These are phyloP conservation scores for Pichia paraexigua DNA, from an alignment of 805 yeast species.

Conservation along the genomic window DNA sequence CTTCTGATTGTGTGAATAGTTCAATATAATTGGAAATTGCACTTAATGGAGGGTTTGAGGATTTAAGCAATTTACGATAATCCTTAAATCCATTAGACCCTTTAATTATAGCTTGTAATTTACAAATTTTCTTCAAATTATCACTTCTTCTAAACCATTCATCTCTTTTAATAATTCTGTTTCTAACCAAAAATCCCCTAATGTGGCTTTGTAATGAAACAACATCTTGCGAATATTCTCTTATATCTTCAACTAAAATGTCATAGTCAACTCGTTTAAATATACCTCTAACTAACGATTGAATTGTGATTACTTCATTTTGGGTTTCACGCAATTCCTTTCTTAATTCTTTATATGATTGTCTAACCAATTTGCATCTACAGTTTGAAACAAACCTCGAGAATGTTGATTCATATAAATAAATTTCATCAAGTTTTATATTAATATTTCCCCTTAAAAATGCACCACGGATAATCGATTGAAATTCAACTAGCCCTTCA, in stretches of 20 bases:
- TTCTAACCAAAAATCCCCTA: conserved; percentile 42
- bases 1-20: conserved; percentile 51
- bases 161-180: conserved; percentile 26
- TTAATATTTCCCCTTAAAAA: conserved; percentile 42
- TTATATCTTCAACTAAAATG: conserved; percentile 43
- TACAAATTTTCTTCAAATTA: conserved; percentile 53
- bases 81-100: conserved; percentile 63
- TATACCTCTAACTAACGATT: conserved; percentile 57
- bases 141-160: conserved; percentile 40
- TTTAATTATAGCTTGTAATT: conserved; percentile 67
- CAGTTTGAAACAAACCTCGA: conserved; percentile 35
- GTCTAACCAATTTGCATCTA: conserved; percentile 36
- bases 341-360: conserved; percentile 16
- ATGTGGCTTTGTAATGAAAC: conserved; percentile 45
- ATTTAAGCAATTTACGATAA: conserved; percentile 60
- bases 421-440: conserved; percentile 33
- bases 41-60: conserved; percentile 68
- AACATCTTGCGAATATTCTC: conserved; percentile 34
- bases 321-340: conserved; percentile 15
- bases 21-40: conserved; percentile 72
- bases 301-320: conserved; percentile 37
- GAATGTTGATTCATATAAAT: conserved; percentile 32
- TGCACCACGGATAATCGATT: conserved; percentile 64
- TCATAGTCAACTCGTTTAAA: conserved; percentile 51
- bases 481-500: conserved; percentile 34